Percentiles rank a stretch among this genome's conserved stretches.
These are phyloP conservation scores for Mycena galopus DNA, from an alignment of 768 basidiomycete species.

Conservation along the genomic window DNA sequence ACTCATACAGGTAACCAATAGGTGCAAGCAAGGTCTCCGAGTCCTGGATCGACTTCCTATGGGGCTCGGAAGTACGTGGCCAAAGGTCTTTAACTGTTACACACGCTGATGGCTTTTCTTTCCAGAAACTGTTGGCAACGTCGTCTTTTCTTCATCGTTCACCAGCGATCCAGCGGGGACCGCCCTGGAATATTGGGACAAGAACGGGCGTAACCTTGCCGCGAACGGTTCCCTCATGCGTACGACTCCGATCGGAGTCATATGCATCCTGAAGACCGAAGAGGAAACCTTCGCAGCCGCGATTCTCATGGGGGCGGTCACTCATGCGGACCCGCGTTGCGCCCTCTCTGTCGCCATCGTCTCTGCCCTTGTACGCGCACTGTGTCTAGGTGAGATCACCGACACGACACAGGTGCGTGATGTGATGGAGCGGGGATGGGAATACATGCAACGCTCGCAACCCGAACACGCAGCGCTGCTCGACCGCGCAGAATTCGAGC, in stretches of 20 bases:
- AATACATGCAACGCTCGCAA: conserved; percentile 12
- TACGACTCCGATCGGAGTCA: conserved; percentile 39
- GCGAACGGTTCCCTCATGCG: conserved; percentile 43
- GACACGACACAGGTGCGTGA: conserved; percentile 24
- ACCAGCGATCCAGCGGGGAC: conserved; percentile 27
- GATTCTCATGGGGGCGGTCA: conserved; percentile 38
- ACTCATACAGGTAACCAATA: neutral
- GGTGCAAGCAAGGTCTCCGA: conserved; percentile 38
- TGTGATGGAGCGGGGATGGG: conserved; percentile 38
- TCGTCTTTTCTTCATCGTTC: conserved; percentile 33
- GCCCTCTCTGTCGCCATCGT: conserved; percentile 40
- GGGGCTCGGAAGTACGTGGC: conserved; percentile 38
- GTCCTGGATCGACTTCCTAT: conserved; percentile 39
- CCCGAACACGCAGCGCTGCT: conserved; percentile 22
- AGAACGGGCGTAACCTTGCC: conserved; percentile 29
- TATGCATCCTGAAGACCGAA: conserved; percentile 37
- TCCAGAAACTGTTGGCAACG: conserved; percentile 37
- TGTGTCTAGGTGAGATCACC: conserved; percentile 33
- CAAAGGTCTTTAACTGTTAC: neutral
- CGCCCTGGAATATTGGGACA: conserved; percentile 36
- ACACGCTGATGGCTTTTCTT: neutral
- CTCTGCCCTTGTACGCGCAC: conserved; percentile 36
- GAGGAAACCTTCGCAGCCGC: conserved; percentile 37
- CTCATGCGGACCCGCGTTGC: conserved; percentile 41
- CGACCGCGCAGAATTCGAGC: conserved; percentile 35